Base-by-base conservation (phyloP, 2,329 filamentous ascomycete genomes). In the Aspergillus aculeatinus region DNA sequence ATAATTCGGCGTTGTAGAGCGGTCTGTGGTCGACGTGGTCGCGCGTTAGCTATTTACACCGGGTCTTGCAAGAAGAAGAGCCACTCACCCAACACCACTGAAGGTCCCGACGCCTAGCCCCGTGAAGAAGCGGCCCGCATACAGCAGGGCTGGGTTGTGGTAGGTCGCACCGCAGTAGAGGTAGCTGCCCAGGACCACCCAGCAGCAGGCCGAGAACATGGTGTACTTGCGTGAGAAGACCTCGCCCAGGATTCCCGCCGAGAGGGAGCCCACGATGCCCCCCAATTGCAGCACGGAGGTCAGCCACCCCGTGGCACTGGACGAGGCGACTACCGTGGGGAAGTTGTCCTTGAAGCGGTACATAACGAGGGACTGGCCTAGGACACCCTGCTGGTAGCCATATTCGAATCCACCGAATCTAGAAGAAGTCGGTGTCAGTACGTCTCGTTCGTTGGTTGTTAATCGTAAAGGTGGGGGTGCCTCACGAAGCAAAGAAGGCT, bases 201-300 rank as follows among this genome's bases (percentile, higher is more conserved):
- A 83, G 77, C 62, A 81, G 64, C 51, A 81, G 67, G 80, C 81
- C n/a, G 82, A 74, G 23, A 82, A 72, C 61, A 84, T 82, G 31
- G 79, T 79, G 62, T 80, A 81, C 64, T 83, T 83, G 55, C 82
- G 72, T 0, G 80, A 82, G 48, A 82, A 76, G 60, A 78, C 79
- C 62, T 84, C 82, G 4, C 81, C 81, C 23, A 83, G 69, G 62
- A 78, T 81, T 51, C 78, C 78, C 31, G 77, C 74, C 35, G 76
- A 73, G 10, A 81, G 59, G 1, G 77, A 77, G 33, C 78, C 75
- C 4, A 76, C 60, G 14, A 82, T 71, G 33, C 81, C 82, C 39
- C 82, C 81, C 9, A 83, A 68, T 63, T 83, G 80, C 19, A 84
- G 77, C 73, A 83, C 80, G 3, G 81, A 82, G 16, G 81, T 83